Evolutionary conservation across 768 basidiomycete genomes (phyloP), one percentile per base, ranked within the genome.

Genomic region (Boletus fagicola): DNA sequence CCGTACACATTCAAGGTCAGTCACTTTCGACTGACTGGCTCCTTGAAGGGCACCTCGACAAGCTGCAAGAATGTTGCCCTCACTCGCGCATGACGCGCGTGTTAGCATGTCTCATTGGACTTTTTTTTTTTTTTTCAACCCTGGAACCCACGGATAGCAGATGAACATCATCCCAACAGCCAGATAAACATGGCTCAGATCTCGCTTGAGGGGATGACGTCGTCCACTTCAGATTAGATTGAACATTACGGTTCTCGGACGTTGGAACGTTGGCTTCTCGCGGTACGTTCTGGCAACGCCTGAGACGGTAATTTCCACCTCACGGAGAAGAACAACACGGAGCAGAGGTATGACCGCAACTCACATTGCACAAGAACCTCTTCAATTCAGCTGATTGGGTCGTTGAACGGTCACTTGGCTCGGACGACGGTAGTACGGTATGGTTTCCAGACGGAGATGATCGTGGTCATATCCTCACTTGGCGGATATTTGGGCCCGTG

Each of bases 381-480:
- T 33, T 31, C 47, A 30, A 40, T 3, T 24, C 10, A 5, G n/a
- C 20, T 7, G 16, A 31, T 40, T 40, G n/a, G 58, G 58, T 36
- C 26, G 47, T 36, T 36, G 59, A 36, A 62, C 31, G 33, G 33
- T 15, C 47, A 35, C 26, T 35, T 22, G 22, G 18, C 16, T 35
- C 30, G 33, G 28, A 36, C 18, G 10, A 38, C 33, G 28, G 18
- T 28, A 28, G 2, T 5, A 7, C 4, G 6, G 28, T 5, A 5
- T 26, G 13, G 42, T 31, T 20, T 46, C 18, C 12, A 33, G 30
- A 22, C 60, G 60, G 60, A 61, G 45, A 61, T 61, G 53, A 61
- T 18, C n/a, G 31, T 7, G 20, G 43, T 43, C 28, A 26, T 2
- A 15, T 11, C 15, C 18, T 48, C 40, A 11, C 28, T 26, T 15